These are phyloP conservation scores for Syzygium aqueum DNA, from an alignment of 345 rosid species.

Conservation along the genomic window DNA sequence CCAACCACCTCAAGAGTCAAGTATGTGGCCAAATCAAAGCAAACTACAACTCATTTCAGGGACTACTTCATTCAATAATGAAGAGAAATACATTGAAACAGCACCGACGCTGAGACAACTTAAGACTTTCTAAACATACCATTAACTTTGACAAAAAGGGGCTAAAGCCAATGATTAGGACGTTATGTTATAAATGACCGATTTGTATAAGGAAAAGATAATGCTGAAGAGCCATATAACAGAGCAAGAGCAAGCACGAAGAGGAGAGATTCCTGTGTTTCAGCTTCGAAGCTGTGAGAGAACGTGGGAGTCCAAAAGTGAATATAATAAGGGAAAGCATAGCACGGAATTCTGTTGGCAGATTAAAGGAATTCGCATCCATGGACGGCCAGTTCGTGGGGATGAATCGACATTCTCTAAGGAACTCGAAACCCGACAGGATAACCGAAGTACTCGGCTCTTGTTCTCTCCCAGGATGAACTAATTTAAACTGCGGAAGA, in stretches of 20 bases:
- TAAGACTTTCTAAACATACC: conserved; percentile 1
- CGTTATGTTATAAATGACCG: neutral
- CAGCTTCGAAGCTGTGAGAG: conserved; percentile 7
- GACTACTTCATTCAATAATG: conserved; percentile 24
- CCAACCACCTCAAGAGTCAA: conserved; percentile 25
- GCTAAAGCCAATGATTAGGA: conserved; percentile 17
- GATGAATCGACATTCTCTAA: conserved; percentile 11
- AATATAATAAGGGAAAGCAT: conserved; percentile 8
- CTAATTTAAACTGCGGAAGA: neutral
- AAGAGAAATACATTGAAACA: conserved; percentile 10
- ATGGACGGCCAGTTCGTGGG: conserved; percentile 37
- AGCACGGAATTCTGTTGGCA: conserved; percentile 10
- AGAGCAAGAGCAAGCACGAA: conserved; percentile 1
- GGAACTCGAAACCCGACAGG: conserved; percentile 16
- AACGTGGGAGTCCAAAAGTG: conserved; percentile 27
- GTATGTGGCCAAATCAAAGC: conserved; percentile 28
- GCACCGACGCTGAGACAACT: neutral
- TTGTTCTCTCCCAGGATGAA: conserved; percentile 13
- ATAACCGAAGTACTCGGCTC: conserved; percentile 27
- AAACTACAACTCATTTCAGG: conserved; percentile 31
- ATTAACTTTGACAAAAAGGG: conserved; percentile 6
- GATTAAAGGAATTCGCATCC: neutral
- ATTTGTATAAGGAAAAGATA: conserved; percentile 1
- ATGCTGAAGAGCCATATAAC: neutral
- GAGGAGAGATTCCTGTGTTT: neutral